A percentile compares a stretch with the other conserved stretches of the same genome.
These are phyloP conservation scores for Scleromitrula shiraiana DNA, from an alignment of 2,329 filamentous ascomycete species.

Conservation along the genomic window DNA sequence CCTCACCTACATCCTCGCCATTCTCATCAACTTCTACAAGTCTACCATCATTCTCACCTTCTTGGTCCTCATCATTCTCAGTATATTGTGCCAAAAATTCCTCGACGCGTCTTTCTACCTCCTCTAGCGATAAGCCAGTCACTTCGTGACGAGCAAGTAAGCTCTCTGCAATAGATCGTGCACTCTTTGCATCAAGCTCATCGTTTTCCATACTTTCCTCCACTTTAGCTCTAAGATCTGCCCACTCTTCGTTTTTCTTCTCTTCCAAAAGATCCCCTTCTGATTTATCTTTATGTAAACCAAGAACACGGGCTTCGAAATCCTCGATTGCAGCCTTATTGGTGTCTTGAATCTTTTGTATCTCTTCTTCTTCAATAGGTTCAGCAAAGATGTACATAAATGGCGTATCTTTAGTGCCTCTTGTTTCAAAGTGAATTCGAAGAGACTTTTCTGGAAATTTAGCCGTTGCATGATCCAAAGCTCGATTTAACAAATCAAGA, in stretches of 20 bases:
- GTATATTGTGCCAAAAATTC: slow-evolving; percentile 11
- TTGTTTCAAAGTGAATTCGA: slow-evolving; percentile 75
- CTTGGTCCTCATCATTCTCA: background rate
- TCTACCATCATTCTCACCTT: background rate
- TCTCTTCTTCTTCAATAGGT: slow-evolving; percentile 66
- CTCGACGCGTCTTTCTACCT: slow-evolving; percentile 11
- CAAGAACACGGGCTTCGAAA: slow-evolving; percentile 58
- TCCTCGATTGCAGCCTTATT: slow-evolving; percentile 57
- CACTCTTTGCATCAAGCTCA: slow-evolving; percentile 20
- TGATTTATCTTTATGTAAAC: slow-evolving; percentile 34
- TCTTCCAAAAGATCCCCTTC: slow-evolving; percentile 12
- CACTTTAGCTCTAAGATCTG: slow-evolving; percentile 27
- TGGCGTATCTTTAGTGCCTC: slow-evolving; percentile 40
- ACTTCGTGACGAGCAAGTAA: slow-evolving; percentile 11
- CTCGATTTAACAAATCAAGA: slow-evolving; percentile 67
- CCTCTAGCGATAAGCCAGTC: slow-evolving; percentile 9
- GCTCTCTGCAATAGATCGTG: slow-evolving; percentile 9
- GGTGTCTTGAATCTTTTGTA: slow-evolving; percentile 63
- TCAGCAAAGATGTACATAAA: slow-evolving; percentile 89
- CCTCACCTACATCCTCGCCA: background rate
- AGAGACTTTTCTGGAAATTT: slow-evolving; percentile 70
- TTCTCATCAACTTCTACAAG: no score
- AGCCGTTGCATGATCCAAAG: slow-evolving; percentile 66
- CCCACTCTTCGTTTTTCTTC: slow-evolving; percentile 25
- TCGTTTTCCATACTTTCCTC: slow-evolving; percentile 26